These are phyloP conservation scores for Conticribra guillardii DNA, from an alignment of 108 stramenopile species.

Conservation along the genomic window DNA sequence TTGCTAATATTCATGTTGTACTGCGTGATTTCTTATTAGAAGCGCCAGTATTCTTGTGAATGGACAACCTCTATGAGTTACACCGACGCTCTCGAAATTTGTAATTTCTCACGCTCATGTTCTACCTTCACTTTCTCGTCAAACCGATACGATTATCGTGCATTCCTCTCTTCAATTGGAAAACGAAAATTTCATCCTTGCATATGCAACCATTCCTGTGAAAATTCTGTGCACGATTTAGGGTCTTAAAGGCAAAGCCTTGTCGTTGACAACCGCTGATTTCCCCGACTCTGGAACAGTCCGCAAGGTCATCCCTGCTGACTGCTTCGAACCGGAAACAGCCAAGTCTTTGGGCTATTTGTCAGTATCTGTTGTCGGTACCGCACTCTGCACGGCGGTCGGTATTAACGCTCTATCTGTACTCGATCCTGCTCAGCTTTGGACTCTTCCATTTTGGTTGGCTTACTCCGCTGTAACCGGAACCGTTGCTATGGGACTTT, in stretches of 20 bases:
- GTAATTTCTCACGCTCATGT: too few relatives aligned
- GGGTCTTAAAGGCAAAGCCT: slow-evolving; percentile 76
- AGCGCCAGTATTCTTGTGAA: too few relatives aligned
- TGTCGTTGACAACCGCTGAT: slow-evolving; percentile 56
- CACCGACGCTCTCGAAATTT: too few relatives aligned
- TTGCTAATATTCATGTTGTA: too few relatives aligned
- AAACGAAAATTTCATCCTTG: too few relatives aligned
- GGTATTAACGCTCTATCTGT: slow-evolving; percentile 61
- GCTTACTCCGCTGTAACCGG: slow-evolving; percentile 80
- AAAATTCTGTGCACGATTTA: not conserved
- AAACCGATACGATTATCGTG: too few relatives aligned
- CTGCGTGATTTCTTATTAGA: too few relatives aligned
- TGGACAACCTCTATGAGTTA: too few relatives aligned
- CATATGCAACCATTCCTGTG: too few relatives aligned
- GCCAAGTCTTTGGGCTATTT: slow-evolving; percentile 72
- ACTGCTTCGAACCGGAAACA: slow-evolving; percentile 92
- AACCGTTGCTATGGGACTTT: slow-evolving; percentile 94
- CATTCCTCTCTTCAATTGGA: too few relatives aligned
- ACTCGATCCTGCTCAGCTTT: slow-evolving; percentile 64
- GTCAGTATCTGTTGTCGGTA: slow-evolving; percentile 73
- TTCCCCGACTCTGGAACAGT: slow-evolving; percentile 65
- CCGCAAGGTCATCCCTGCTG: slow-evolving; percentile 80
- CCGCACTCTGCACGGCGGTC: slow-evolving; percentile 76
- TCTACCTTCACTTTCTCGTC: too few relatives aligned
- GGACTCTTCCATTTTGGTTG: slow-evolving; percentile 75